Percentiles rank a stretch among this genome's conserved stretches.
phyloP scores from a whole-genome alignment of 495 filamentous ascomycete genomes.

The Cairneyella variabilis region DNA sequence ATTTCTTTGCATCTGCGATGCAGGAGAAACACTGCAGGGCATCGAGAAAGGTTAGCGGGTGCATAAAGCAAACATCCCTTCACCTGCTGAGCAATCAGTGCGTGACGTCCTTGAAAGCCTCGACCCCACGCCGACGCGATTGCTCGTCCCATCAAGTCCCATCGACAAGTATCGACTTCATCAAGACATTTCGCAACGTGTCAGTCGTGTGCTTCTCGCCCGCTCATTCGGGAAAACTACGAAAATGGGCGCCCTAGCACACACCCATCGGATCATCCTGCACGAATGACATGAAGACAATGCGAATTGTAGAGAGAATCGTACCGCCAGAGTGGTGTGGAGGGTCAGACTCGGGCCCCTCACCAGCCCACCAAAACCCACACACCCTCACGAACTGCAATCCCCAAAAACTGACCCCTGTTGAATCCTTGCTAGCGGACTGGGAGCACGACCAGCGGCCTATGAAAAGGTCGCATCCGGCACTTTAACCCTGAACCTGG shows the following conservation, averaged over 20 bases:
- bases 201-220: too few species aligned
- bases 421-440: background rate
- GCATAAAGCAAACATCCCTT: conserved; percentile 11
- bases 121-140: background rate
- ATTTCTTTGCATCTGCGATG: conserved; percentile 4
- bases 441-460: conserved; percentile 25
- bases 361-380: conserved; percentile 11
- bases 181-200: too few species aligned
- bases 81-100: conserved; percentile 4
- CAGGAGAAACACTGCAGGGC: conserved; percentile 1
- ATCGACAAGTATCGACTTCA: background rate
- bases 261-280: conserved; percentile 9
- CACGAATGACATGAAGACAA: too few species aligned
- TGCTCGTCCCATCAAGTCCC: background rate
- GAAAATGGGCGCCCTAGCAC: too few species aligned
- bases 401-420: conserved; percentile 25
- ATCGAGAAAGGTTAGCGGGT: conserved; percentile 8
- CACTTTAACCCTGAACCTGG: conserved; percentile 37
- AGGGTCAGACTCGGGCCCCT: too few species aligned
- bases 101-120: conserved; percentile 2
- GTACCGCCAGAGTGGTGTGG: background rate
- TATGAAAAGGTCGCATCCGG: conserved; percentile 29
- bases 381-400: conserved; percentile 5
- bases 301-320: background rate
- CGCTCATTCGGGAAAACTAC: conserved; percentile 12